Conservation (phyloP, 768 basidiomycete genomes). For the Tylopilus vinaceipallidus region DNA sequence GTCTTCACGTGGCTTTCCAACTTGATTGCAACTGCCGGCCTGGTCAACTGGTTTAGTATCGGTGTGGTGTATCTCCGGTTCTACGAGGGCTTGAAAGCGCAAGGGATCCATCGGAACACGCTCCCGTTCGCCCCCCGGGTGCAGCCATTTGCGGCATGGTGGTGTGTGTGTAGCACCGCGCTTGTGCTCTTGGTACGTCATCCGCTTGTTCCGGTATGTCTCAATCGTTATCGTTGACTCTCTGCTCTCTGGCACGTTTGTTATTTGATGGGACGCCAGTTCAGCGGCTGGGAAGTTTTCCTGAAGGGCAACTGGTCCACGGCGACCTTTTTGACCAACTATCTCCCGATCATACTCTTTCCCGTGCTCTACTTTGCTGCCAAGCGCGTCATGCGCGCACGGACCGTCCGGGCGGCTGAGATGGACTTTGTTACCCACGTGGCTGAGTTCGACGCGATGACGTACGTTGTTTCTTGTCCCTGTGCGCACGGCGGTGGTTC, state of each 20-base stretch:
- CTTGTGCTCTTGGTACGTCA: slow-evolving; percentile 37
- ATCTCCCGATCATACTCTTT: slow-evolving; percentile 43
- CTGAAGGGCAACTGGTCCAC: slow-evolving; percentile 37
- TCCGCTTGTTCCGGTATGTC: too few species aligned
- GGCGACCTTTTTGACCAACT: slow-evolving; percentile 42
- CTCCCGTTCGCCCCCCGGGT: slow-evolving; percentile 46
- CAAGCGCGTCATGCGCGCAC: slow-evolving; percentile 16
- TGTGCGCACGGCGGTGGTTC: not conserved
- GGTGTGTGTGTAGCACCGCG: slow-evolving; percentile 25
- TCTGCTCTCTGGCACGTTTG: too few species aligned
- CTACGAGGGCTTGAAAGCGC: slow-evolving; percentile 43
- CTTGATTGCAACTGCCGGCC: slow-evolving; percentile 38
- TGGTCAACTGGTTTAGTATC: slow-evolving; percentile 47
- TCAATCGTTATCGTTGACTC: not conserved
- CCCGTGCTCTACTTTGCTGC: slow-evolving; percentile 42
- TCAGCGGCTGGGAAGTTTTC: slow-evolving; percentile 43
- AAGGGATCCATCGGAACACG: slow-evolving; percentile 45
- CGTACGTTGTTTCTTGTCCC: slow-evolving; percentile 8
- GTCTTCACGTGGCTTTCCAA: slow-evolving; percentile 44
- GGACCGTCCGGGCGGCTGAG: slow-evolving; percentile 2
- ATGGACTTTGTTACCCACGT: slow-evolving; percentile 29
- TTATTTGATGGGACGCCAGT: slow-evolving; percentile 16
- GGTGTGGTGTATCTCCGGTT: slow-evolving; percentile 46
- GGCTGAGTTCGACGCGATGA: slow-evolving; percentile 29
- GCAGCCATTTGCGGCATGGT: slow-evolving; percentile 44